phyloP scores from a whole-genome alignment of 306 rosid genomes.

The Acacia acuminata region DNA sequence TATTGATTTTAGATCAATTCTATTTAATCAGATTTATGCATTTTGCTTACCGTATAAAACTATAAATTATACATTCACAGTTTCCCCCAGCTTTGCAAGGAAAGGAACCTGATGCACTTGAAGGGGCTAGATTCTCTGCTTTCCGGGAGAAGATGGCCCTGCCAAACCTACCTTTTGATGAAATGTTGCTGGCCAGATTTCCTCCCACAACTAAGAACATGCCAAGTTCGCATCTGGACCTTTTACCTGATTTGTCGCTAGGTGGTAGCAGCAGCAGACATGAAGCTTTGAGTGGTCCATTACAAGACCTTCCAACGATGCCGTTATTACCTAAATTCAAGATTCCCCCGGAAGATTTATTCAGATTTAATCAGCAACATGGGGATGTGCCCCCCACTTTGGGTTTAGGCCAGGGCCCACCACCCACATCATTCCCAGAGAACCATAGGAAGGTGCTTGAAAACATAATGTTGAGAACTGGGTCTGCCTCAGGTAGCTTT shows the following conservation, averaged over 20 bases:
- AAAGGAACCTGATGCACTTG: constrained; percentile 48
- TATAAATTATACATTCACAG: constrained; percentile 33
- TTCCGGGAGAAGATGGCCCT: constrained; percentile 78
- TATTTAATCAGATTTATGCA: constrained; percentile 13
- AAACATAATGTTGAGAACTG: constrained; percentile 97
- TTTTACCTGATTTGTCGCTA: constrained; percentile 76
- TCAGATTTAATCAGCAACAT: constrained; percentile 73
- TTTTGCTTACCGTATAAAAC: constrained; percentile 8
- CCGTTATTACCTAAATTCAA: constrained; percentile 73
- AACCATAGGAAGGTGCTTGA: constrained; percentile 97
- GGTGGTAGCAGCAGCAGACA: constrained; percentile 70
- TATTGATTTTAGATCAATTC: constrained; percentile 23
- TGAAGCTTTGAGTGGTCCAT: constrained; percentile 62
- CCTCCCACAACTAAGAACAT: constrained; percentile 66
- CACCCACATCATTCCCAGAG: constrained; percentile 80
- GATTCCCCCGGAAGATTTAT: constrained; percentile 73
- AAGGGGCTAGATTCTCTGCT: constrained; percentile 55
- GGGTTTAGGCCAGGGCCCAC: constrained; percentile 80
- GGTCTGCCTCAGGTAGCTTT: constrained; percentile 60
- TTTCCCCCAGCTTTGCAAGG: constrained; percentile 55
- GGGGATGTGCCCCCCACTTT: constrained; percentile 66
- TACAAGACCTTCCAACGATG: constrained; percentile 73
- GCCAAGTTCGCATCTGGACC: constrained; percentile 63
- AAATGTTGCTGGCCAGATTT: constrained; percentile 73
- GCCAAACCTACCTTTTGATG: constrained; percentile 83